phyloP scores from a whole-genome alignment of 352 stramenopile genomes.

The Pythium brassicae region DNA sequence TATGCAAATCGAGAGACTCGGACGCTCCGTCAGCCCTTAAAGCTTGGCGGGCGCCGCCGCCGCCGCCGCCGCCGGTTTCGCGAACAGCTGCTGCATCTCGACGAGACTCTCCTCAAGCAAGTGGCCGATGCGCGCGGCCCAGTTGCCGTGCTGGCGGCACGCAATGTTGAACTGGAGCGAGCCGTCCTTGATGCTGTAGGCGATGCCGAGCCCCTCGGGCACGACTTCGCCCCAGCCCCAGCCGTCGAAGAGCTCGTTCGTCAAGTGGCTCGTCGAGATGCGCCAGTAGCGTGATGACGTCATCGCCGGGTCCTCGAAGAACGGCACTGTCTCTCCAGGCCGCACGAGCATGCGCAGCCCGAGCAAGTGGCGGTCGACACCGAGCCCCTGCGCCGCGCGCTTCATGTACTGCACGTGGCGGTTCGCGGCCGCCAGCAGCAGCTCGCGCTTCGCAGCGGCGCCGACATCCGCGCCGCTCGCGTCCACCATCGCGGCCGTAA shows the following conservation, averaged over 20 bases:
- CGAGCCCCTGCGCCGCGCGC: slow-evolving; percentile 61
- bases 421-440: slow-evolving; percentile 39
- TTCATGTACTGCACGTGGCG: slow-evolving; percentile 68
- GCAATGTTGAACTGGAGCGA: slow-evolving; percentile 85
- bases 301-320: slow-evolving; percentile 75
- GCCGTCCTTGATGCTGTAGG: slow-evolving; percentile 77
- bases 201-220: slow-evolving; percentile 70
- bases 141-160: slow-evolving; percentile 48
- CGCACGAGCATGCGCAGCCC: slow-evolving; percentile 72
- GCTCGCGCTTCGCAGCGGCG: slow-evolving; percentile 34
- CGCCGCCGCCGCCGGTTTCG: slow-evolving; percentile 8
- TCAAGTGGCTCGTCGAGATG: slow-evolving; percentile 79
- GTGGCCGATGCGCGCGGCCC: slow-evolving; percentile 59
- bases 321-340: slow-evolving; percentile 43
- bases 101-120: slow-evolving; percentile 72
- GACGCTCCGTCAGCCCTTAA: slow-evolving; percentile 26
- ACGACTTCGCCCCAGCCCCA: slow-evolving; percentile 85
- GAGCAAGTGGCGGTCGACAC: slow-evolving; percentile 94
- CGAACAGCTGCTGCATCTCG: slow-evolving; percentile 76
- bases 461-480: slow-evolving; percentile 20
- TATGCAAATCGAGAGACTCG: too few relatives aligned
- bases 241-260: slow-evolving; percentile 78
- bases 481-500: slow-evolving; percentile 82
- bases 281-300: slow-evolving; percentile 63
- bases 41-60: slow-evolving; percentile 19